Evolutionary conservation across 139 green algal species (phyloP).

Genomic region (Chlamydomonas sphaeroides): DNA sequence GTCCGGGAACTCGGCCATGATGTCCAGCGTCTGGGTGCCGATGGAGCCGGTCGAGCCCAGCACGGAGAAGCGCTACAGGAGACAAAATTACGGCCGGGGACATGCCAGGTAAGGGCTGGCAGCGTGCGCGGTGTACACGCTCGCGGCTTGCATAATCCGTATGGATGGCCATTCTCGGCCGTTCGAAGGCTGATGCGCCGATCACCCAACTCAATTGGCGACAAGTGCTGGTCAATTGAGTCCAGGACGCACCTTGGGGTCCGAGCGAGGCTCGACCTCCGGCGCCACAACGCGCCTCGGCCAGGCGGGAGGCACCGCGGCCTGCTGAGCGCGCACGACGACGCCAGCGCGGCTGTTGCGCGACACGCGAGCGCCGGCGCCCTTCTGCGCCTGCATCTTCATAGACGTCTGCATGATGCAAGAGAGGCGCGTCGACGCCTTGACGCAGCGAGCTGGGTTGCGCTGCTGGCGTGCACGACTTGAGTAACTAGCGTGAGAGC

Average conservation of each 20-base stretch:
- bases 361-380: conserved; percentile 3
- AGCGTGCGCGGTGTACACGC: too few species aligned
- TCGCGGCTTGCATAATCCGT: too few species aligned
- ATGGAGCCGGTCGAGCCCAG: conserved; percentile 95
- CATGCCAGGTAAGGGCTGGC: too few species aligned
- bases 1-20: conserved; percentile 94
- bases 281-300: conserved; percentile 51
- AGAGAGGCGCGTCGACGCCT: too few species aligned
- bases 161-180: too few species aligned
- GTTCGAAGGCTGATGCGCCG: too few species aligned
- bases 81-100: too few species aligned
- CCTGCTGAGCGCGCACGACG: conserved; percentile 5
- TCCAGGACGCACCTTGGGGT: conserved; percentile 53
- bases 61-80: conserved; percentile 92
- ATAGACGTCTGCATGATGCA: background rate
- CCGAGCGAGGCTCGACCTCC: conserved; percentile 55
- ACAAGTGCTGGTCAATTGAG: background rate
- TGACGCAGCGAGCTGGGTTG: too few species aligned
- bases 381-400: background rate
- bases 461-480: too few species aligned
- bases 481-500: too few species aligned
- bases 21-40: conserved; percentile 99
- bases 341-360: background rate
- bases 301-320: conserved; percentile 53
- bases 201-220: too few species aligned